Percentiles rank a stretch among this genome's conserved stretches.
These are phyloP conservation scores for Psophocarpus tetragonolobus DNA, from an alignment of 306 rosid genomes.

Conservation along the genomic window DNA sequence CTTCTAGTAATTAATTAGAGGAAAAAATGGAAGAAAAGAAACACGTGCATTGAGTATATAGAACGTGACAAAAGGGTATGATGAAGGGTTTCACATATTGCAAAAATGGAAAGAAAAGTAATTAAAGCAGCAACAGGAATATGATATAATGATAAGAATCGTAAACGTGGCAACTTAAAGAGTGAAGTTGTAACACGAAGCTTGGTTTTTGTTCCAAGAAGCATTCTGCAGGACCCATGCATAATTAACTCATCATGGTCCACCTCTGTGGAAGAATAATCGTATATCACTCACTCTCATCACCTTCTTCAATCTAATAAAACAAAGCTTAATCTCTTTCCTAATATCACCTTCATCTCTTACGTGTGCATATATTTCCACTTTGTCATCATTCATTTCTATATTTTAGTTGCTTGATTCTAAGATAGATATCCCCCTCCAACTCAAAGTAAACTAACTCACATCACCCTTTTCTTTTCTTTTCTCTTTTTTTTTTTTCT, in stretches of 20 bases:
- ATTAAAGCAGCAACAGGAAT: no score
- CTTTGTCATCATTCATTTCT: conserved; percentile 9
- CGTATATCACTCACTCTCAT: not conserved
- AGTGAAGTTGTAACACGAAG: conserved; percentile 7
- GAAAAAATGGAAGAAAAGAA: not conserved
- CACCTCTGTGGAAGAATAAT: not conserved
- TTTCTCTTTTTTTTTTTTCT: not conserved
- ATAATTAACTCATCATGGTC: conserved; percentile 22
- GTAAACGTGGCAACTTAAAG: not conserved
- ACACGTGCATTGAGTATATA: conserved; percentile 1
- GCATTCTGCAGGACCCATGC: conserved; percentile 16
- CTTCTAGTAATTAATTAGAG: no score
- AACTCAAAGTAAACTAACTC: not conserved
- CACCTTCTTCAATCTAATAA: not conserved
- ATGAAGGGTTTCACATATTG: not conserved
- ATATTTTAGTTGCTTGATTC: not conserved
- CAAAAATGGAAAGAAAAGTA: conserved; percentile 5
- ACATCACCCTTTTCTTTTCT: not conserved
- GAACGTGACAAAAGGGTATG: not conserved
- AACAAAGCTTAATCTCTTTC: not conserved
- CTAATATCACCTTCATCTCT: conserved; percentile 7
- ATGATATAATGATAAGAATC: not conserved
- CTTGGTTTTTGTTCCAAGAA: not conserved
- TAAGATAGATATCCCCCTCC: not conserved
- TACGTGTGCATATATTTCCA: conserved; percentile 4